A percentile compares a stretch with the other conserved stretches of the same genome.
phyloP scores from a whole-genome alignment of 1,284 basidiomycete genomes.

The Paramarasmius palmivorus region DNA sequence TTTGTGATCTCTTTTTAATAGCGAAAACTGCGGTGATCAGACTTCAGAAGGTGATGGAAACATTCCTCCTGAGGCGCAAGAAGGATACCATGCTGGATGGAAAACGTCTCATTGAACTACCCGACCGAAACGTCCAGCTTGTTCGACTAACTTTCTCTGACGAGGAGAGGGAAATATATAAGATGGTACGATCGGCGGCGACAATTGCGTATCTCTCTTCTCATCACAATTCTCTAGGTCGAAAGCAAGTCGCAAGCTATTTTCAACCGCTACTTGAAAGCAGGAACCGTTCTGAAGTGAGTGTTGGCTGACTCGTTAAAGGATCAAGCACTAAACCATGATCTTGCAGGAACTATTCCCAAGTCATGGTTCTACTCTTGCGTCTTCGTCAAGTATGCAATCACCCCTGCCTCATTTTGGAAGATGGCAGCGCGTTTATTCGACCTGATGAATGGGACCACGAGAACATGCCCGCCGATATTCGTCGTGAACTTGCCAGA shows the following conservation, averaged over 20 bases:
- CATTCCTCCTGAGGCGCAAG: constrained; percentile 55
- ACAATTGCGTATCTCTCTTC: too few species aligned
- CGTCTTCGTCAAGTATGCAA: constrained; percentile 58
- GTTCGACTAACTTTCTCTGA: constrained; percentile 47
- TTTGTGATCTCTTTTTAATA: constrained; percentile 23
- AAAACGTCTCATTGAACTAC: constrained; percentile 59
- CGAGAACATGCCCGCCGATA: constrained; percentile 23
- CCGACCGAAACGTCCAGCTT: constrained; percentile 51
- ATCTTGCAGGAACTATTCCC: constrained; percentile 46
- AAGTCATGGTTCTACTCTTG: constrained; percentile 54
- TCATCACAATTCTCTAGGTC: too few species aligned
- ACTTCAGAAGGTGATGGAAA: constrained; percentile 51
- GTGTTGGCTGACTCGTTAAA: constrained; percentile 3
- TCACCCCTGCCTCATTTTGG: constrained; percentile 54
- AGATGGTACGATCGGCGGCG: constrained; percentile 43
- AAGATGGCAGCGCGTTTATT: constrained; percentile 40
- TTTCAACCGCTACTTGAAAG: constrained; percentile 58
- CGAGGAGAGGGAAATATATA: constrained; percentile 60
- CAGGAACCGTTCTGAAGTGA: constrained; percentile 58
- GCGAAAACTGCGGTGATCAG: constrained; percentile 46
- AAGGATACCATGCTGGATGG: constrained; percentile 59
- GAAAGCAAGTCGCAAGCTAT: constrained; percentile 54
- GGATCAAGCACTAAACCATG: background rate
- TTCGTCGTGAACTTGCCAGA: constrained; percentile 40
- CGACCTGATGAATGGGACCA: constrained; percentile 37